Conservation (phyloP, 2,329 filamentous ascomycete genomes). For the Tolypocladium tropicale region DNA sequence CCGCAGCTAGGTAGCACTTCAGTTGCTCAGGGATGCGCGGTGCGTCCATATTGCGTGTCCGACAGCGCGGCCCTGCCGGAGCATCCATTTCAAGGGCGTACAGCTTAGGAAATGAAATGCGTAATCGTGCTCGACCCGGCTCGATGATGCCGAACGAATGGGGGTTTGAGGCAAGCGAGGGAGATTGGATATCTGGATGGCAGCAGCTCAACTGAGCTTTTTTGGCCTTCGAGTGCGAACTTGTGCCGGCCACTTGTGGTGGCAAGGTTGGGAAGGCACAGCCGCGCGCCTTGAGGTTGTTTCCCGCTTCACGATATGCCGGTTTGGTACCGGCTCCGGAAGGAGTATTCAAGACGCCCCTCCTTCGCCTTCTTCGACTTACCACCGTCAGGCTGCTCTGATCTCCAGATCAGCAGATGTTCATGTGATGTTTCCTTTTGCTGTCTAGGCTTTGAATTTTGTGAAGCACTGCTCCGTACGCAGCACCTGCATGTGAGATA, state of each 20-base stretch:
- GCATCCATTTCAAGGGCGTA: not conserved
- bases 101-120: not conserved
- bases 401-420: not conserved
- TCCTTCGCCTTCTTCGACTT: not conserved
- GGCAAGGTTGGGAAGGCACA: not conserved
- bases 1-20: not conserved
- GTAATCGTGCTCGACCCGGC: not conserved
- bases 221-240: not conserved
- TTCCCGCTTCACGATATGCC: not conserved
- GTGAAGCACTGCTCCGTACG: not conserved
- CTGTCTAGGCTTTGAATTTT: not conserved
- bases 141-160: not conserved
- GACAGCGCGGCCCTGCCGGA: not conserved
- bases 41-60: conserved; percentile 1
- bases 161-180: not conserved
- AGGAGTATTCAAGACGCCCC: too few relatives aligned
- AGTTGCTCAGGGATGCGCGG: not conserved
- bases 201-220: not conserved
- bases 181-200: too few relatives aligned
- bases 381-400: not conserved
- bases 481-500: not conserved
- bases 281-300: not conserved
- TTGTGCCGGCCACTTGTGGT: not conserved
- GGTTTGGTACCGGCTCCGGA: too few relatives aligned
- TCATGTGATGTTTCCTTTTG: not conserved